Conservation (phyloP, 257 asterid genomes). For the Jacaranda copaia region DNA sequence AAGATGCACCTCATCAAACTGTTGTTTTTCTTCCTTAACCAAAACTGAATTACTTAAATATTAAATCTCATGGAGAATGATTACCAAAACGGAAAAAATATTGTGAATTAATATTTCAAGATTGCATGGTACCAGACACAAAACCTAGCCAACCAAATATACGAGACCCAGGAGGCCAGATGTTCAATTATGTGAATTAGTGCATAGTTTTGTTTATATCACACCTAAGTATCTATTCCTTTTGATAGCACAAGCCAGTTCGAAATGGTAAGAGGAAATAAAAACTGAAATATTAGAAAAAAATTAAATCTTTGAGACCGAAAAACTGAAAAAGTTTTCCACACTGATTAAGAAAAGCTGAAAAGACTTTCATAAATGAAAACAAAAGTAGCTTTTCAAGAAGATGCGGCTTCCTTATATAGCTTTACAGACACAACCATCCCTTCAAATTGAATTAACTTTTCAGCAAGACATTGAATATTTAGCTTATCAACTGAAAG, state of each 20-base stretch:
- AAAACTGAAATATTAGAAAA: background rate
- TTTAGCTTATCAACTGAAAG: background rate
- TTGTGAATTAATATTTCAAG: background rate
- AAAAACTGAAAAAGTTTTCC: background rate
- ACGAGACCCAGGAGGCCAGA: background rate
- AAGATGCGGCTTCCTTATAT: conserved; percentile 22
- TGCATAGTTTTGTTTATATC: background rate
- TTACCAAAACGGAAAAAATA: background rate
- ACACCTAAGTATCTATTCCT: background rate
- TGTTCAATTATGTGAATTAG: conserved; percentile 3
- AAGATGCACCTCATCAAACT: conserved; percentile 22
- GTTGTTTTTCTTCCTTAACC: background rate
- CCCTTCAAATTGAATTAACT: conserved; percentile 30
- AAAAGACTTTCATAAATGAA: background rate
- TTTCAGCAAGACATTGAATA: conserved; percentile 26
- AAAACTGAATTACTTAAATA: conserved; percentile 9
- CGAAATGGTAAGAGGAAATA: conserved; percentile 2
- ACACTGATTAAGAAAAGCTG: background rate
- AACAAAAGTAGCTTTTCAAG: conserved; percentile 5
- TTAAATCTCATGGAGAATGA: conserved; percentile 2
- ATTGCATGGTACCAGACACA: background rate
- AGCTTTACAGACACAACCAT: conserved; percentile 17
- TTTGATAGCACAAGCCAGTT: background rate
- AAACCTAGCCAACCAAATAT: conserved; percentile 7
- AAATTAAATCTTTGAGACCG: background rate